phyloP scores from a whole-genome alignment of 208 protist genomes.

The Tritrichomonas musculus region DNA sequence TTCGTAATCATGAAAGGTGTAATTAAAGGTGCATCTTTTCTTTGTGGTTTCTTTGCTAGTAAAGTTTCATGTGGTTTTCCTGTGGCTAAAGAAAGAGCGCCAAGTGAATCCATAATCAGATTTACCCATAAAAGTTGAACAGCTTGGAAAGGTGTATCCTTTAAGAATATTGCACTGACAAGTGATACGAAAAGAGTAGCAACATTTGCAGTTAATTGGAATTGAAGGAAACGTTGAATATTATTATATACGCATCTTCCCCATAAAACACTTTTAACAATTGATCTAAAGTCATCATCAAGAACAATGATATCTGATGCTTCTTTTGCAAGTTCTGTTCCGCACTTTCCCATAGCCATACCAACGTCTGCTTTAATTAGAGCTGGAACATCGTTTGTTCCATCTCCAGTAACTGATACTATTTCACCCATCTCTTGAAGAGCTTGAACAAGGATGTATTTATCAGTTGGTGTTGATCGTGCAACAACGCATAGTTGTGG shows the following conservation, averaged over 20 bases:
- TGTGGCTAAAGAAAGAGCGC: conserved; percentile 36
- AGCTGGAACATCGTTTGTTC: conserved; percentile 62
- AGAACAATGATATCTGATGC: conserved; percentile 60
- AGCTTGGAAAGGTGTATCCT: conserved; percentile 39
- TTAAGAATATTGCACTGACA: background rate
- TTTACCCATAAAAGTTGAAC: conserved; percentile 44
- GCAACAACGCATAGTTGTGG: conserved; percentile 54
- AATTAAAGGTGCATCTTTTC: conserved; percentile 37
- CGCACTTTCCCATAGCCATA: conserved; percentile 71
- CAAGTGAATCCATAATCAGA: conserved; percentile 40
- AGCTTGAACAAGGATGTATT: conserved; percentile 31
- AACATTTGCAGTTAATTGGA: conserved; percentile 56
- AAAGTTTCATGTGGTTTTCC: conserved; percentile 29
- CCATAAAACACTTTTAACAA: conserved; percentile 79
- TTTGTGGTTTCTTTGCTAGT: conserved; percentile 33
- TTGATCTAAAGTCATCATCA: conserved; percentile 77
- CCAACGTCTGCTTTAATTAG: conserved; percentile 74
- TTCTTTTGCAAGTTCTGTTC: conserved; percentile 56
- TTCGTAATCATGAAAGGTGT: background rate
- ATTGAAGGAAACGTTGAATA: conserved; percentile 92
- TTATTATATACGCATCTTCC: conserved; percentile 91
- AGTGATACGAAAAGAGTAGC: conserved; percentile 4
- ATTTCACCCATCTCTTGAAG: conserved; percentile 39
- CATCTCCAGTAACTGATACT: conserved; percentile 63
- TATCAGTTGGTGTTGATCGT: conserved; percentile 44